Conservation (phyloP, 805 yeast species). For the Tetrapisispora namnaoensis region DNA sequence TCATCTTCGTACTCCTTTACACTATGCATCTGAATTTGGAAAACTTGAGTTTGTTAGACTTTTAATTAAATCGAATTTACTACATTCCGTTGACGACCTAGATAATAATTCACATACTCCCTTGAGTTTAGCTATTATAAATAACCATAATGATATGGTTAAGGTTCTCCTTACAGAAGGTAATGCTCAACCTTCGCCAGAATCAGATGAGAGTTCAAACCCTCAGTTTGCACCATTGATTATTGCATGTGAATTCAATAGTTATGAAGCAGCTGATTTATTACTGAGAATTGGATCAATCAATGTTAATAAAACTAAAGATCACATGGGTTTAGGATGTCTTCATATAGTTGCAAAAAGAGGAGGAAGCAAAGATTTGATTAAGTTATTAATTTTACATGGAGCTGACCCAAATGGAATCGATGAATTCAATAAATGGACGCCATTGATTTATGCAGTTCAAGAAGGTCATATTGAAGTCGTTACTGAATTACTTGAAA, state of each 20-base stretch:
- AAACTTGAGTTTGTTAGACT: conserved; percentile 35
- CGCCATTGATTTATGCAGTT: conserved; percentile 86
- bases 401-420: conserved; percentile 69
- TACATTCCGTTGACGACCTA: conserved; percentile 31
- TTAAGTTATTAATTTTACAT: conserved; percentile 56
- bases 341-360: conserved; percentile 81
- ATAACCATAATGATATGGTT: conserved; percentile 49
- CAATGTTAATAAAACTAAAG: conserved; percentile 27
- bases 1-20: conserved; percentile 74
- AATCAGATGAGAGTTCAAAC: conserved; percentile 17
- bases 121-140: conserved; percentile 64
- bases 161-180: conserved; percentile 36
- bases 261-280: conserved; percentile 56
- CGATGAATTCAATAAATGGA: conserved; percentile 87
- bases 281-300: conserved; percentile 34
- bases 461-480: conserved; percentile 70
- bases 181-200: conserved; percentile 25
- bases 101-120: conserved; percentile 80
- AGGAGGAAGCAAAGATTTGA: conserved; percentile 57
- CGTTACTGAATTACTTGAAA: conserved; percentile 57
- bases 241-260: conserved; percentile 82
- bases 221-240: conserved; percentile 70
- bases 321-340: conserved; percentile 85
- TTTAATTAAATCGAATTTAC: conserved; percentile 27
- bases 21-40: conserved; percentile 67